Conservation (phyloP, 768 basidiomycete genomes). For the Nevesoporus exiguus region DNA sequence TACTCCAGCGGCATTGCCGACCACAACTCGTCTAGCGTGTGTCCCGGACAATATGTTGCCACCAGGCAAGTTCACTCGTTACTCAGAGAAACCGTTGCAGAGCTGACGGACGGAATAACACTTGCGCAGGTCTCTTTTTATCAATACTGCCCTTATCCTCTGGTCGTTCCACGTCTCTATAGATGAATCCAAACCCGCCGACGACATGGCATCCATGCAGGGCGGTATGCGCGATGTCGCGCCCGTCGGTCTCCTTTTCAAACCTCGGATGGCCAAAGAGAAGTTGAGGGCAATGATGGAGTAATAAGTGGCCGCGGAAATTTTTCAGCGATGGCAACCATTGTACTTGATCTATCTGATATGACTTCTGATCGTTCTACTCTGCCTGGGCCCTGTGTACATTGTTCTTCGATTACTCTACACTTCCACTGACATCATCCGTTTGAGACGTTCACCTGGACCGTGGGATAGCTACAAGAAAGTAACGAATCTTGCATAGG, state of each 20-base stretch:
- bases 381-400: neutral
- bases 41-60: slow-evolving; percentile 57
- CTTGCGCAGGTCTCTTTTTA: slow-evolving; percentile 49
- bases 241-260: slow-evolving; percentile 53
- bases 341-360: neutral
- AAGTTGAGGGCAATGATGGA: slow-evolving; percentile 8
- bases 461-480: too few species aligned
- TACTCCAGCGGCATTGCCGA: neutral
- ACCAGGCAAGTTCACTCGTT: slow-evolving; percentile 27
- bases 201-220: slow-evolving; percentile 52
- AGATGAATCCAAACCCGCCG: slow-evolving; percentile 48
- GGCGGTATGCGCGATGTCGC: slow-evolving; percentile 17
- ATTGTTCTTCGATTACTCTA: neutral
- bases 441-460: too few species aligned
- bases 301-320: neutral
- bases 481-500: too few species aligned
- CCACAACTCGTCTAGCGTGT: slow-evolving; percentile 37
- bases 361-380: neutral
- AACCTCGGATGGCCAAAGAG: slow-evolving; percentile 34
- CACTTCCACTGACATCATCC: too few species aligned
- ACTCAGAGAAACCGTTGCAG: neutral
- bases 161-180: slow-evolving; percentile 55
- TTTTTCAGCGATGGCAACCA: neutral
- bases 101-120: neutral
- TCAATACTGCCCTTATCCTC: slow-evolving; percentile 56